Evolutionary conservation across 179 eudicot genomes (phyloP).

Genomic region (Camellia oleifera): DNA sequence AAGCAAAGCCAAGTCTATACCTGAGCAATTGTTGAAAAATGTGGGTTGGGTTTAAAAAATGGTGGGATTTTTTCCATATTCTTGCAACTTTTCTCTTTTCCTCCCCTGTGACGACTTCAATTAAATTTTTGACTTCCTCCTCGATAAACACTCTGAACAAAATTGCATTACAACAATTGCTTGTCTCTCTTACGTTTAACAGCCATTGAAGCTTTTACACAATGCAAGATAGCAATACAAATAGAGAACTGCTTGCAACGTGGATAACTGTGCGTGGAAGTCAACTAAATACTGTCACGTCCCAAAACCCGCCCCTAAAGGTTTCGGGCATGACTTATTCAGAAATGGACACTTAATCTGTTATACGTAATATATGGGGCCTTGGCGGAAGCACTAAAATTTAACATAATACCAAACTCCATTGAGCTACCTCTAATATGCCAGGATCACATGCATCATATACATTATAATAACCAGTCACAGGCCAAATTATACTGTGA

Average conservation of each 20-base stretch:
- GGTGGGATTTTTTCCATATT: conserved; percentile 35
- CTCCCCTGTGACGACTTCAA: conserved; percentile 54
- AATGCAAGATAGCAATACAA: conserved; percentile 71
- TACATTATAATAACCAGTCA: too few species aligned
- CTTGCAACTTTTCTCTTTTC: conserved; percentile 43
- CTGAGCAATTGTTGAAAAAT: conserved; percentile 89
- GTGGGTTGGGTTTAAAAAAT: conserved; percentile 71
- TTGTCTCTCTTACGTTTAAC: conserved; percentile 44
- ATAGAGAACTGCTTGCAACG: conserved; percentile 87
- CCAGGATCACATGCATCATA: too few species aligned
- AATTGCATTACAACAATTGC: conserved; percentile 46
- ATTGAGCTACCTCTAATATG: too few species aligned
- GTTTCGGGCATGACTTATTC: too few species aligned
- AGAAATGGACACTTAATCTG: too few species aligned
- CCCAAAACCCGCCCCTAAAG: too few species aligned
- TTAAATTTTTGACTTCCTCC: conserved; percentile 60
- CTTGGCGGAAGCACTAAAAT: too few species aligned
- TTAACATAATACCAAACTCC: too few species aligned
- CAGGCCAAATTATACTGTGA: too few species aligned
- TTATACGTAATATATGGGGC: too few species aligned
- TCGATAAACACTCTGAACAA: conserved; percentile 50
- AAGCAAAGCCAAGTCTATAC: conserved; percentile 32
- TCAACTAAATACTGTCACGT: conserved; percentile 33
- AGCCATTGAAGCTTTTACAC: conserved; percentile 55
- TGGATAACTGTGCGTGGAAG: conserved; percentile 76